Evolutionary conservation across 1,284 basidiomycete genomes (phyloP).

Genomic region (Mycosarcoma mackinlayi): DNA sequence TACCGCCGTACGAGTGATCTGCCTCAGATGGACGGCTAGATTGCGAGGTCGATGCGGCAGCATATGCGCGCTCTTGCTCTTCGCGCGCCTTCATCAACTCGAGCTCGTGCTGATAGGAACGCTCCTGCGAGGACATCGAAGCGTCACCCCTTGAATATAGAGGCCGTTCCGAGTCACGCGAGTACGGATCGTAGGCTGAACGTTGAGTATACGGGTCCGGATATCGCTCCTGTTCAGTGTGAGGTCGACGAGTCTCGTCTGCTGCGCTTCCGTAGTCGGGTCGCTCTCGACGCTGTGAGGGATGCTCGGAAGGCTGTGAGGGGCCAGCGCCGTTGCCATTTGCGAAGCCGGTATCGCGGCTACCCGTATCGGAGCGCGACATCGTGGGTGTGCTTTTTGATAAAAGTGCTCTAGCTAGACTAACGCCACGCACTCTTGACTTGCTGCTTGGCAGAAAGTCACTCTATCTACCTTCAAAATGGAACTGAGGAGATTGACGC

Average conservation of each 20-base stretch:
- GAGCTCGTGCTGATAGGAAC: slow-evolving; percentile 39
- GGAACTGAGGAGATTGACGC: not conserved
- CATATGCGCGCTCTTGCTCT: slow-evolving; percentile 28
- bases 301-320: slow-evolving; percentile 18
- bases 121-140: slow-evolving; percentile 18
- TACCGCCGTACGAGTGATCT: slow-evolving; percentile 15
- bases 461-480: not conserved
- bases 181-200: slow-evolving; percentile 17
- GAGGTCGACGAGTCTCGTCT: slow-evolving; percentile 19
- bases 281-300: slow-evolving; percentile 22
- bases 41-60: slow-evolving; percentile 8
- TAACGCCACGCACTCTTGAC: not conserved
- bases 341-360: slow-evolving; percentile 18
- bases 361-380: slow-evolving; percentile 35
- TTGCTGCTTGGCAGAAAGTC: not conserved
- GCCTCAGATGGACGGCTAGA: slow-evolving; percentile 11
- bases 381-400: slow-evolving; percentile 11
- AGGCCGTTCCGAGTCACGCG: slow-evolving; percentile 11
- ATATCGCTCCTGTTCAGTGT: slow-evolving; percentile 12
- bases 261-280: slow-evolving; percentile 9
- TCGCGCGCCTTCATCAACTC: slow-evolving; percentile 48
- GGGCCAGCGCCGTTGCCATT: slow-evolving; percentile 16
- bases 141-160: slow-evolving; percentile 1
- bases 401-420: not conserved
- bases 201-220: slow-evolving; percentile 9